phyloP scores from a whole-genome alignment of 169 alveolate species.

The Plasmodium gaboni region DNA sequence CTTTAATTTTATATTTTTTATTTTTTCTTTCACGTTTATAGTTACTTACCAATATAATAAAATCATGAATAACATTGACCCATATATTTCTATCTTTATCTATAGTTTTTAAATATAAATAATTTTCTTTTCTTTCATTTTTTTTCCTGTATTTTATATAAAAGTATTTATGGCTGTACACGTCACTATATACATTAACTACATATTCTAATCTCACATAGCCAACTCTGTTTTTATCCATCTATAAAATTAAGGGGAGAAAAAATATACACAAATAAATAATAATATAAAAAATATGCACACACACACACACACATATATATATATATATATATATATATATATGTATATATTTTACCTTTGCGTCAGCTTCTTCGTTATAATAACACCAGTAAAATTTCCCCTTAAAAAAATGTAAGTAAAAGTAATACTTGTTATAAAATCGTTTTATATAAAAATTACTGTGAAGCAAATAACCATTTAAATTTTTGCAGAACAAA shows the following conservation, averaged over 20 bases:
- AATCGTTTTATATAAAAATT: slow-evolving; percentile 50
- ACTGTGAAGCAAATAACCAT: slow-evolving; percentile 55
- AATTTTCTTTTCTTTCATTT: slow-evolving; percentile 57
- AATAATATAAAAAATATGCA: background rate
- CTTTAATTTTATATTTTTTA: slow-evolving; percentile 50
- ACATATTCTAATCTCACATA: slow-evolving; percentile 46
- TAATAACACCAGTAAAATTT: slow-evolving; percentile 71
- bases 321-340: background rate
- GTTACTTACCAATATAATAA: slow-evolving; percentile 44
- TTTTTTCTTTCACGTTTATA: slow-evolving; percentile 51
- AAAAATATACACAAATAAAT: background rate
- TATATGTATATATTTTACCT: slow-evolving; percentile 18
- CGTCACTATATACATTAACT: slow-evolving; percentile 49
- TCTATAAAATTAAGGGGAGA: background rate
- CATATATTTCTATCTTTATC: slow-evolving; percentile 65
- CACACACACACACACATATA: background rate
- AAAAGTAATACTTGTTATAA: slow-evolving; percentile 54
- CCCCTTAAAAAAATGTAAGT: slow-evolving; percentile 60
- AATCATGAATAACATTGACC: slow-evolving; percentile 63
- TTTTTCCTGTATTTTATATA: slow-evolving; percentile 54
- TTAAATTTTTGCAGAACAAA: slow-evolving; percentile 48
- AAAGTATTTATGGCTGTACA: slow-evolving; percentile 56
- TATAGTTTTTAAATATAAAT: slow-evolving; percentile 43
- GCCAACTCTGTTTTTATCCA: slow-evolving; percentile 63
- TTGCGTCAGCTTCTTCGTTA: slow-evolving; percentile 64